phyloP scores from a whole-genome alignment of 805 yeast genomes.

The Ogataea degrootiae region DNA sequence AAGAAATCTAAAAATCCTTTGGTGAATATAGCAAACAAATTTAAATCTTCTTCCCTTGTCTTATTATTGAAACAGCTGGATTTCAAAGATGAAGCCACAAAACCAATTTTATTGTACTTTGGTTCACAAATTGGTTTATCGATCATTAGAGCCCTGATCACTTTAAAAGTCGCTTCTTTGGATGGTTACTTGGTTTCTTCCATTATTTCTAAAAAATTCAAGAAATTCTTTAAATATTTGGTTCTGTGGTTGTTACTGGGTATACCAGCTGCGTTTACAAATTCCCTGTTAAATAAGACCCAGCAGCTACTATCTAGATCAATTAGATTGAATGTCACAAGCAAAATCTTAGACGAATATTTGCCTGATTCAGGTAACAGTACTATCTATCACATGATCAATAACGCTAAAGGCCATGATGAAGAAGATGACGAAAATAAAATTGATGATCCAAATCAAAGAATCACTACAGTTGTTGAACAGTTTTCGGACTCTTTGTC shows the following conservation, averaged over 20 bases:
- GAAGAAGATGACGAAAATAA: slow-evolving; percentile 8
- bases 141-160: slow-evolving; percentile 63
- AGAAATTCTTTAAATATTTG: slow-evolving; percentile 56
- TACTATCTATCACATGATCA: slow-evolving; percentile 68
- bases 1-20: slow-evolving; percentile 3
- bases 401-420: slow-evolving; percentile 25
- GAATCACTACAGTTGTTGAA: slow-evolving; percentile 75
- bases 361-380: slow-evolving; percentile 66
- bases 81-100: slow-evolving; percentile 7
- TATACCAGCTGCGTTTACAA: slow-evolving; percentile 77
- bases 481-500: slow-evolving; percentile 69
- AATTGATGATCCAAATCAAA: slow-evolving; percentile 74
- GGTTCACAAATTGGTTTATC: slow-evolving; percentile 54
- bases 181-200: slow-evolving; percentile 85
- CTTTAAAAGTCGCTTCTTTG: slow-evolving; percentile 77
- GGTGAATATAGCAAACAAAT: not conserved
- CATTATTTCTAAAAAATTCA: slow-evolving; percentile 65
- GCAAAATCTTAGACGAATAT: slow-evolving; percentile 61
- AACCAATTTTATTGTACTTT: slow-evolving; percentile 26
- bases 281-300: slow-evolving; percentile 61
- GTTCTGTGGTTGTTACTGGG: slow-evolving; percentile 81
- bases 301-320: slow-evolving; percentile 52
- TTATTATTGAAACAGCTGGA: slow-evolving; percentile 13
- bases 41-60: slow-evolving; percentile 16
- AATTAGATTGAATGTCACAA: slow-evolving; percentile 62